These are phyloP conservation scores for Pinus albicaulis DNA, from an alignment of 75 land plant genomes.

Conservation along the genomic window DNA sequence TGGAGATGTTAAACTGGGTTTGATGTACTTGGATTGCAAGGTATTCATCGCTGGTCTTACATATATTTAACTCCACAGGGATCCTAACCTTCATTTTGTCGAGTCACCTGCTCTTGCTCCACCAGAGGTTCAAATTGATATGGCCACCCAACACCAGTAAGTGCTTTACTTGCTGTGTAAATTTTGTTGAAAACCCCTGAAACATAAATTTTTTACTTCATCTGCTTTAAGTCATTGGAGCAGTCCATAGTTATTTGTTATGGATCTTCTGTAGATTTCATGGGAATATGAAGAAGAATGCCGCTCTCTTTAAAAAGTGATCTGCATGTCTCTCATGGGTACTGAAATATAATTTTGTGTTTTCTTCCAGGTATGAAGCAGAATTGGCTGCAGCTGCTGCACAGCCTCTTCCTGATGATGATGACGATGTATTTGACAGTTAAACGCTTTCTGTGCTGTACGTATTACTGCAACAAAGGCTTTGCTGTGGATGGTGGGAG, in stretches of 20 bases:
- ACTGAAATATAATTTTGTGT: background rate
- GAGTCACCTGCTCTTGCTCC: slow-evolving; percentile 44
- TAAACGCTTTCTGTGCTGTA: too few species aligned
- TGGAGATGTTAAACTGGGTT: background rate
- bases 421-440: slow-evolving; percentile 60
- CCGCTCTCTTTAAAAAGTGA: background rate
- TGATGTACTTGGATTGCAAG: background rate
- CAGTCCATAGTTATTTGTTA: background rate
- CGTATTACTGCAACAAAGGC: too few species aligned
- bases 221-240: too few species aligned
- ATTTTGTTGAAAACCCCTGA: background rate
- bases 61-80: slow-evolving; percentile 15
- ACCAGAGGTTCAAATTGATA: slow-evolving; percentile 37
- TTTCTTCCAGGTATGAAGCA: slow-evolving; percentile 51
- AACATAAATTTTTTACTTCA: too few species aligned
- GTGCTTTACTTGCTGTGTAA: background rate
- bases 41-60: background rate
- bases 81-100: slow-evolving; percentile 40
- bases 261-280: background rate
- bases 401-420: slow-evolving; percentile 76
- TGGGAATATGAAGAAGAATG: background rate
- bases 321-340: background rate
- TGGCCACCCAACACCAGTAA: slow-evolving; percentile 24
- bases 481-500: too few species aligned
- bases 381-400: slow-evolving; percentile 51